phyloP scores from a whole-genome alignment of 148 eudicot species.

The Gaultheria prostrata region DNA sequence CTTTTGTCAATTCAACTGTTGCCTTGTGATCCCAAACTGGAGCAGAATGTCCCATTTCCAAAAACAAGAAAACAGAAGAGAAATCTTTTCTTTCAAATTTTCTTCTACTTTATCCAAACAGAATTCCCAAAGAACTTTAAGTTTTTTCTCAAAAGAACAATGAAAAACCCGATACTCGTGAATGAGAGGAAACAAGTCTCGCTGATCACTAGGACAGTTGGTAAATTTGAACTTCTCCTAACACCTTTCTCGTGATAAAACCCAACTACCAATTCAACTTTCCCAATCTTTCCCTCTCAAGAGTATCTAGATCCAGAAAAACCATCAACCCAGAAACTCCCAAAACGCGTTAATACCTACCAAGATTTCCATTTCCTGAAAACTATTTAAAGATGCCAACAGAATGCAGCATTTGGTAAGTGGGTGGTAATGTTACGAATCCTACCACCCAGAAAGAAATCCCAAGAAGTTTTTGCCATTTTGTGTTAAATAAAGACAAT shows the following conservation, averaged over 20 bases:
- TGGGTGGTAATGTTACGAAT: too few species aligned
- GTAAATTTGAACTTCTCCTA: too few species aligned
- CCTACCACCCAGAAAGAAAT: conserved; percentile 9
- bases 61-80: too few species aligned
- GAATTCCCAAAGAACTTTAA: conserved; percentile 2
- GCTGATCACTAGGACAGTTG: too few species aligned
- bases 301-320: conserved; percentile 22
- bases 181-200: neutral
- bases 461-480: conserved; percentile 28
- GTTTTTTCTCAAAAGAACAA: neutral
- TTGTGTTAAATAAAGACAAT: conserved; percentile 17
- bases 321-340: conserved; percentile 16
- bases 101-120: too few species aligned
- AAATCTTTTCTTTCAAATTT: too few species aligned
- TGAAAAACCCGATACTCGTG: conserved; percentile 1
- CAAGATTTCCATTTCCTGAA: conserved; percentile 13
- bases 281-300: conserved; percentile 16
- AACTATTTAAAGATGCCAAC: conserved; percentile 21
- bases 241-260: conserved; percentile 35
- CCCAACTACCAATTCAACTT: conserved; percentile 16
- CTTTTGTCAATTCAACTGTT: conserved; percentile 54
- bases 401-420: conserved; percentile 35
- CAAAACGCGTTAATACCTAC: conserved; percentile 23
- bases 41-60: conserved; percentile 75
- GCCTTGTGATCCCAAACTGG: conserved; percentile 66